Base-by-base conservation (phyloP, 2,329 filamentous ascomycete genomes). In the Claviceps capensis region DNA sequence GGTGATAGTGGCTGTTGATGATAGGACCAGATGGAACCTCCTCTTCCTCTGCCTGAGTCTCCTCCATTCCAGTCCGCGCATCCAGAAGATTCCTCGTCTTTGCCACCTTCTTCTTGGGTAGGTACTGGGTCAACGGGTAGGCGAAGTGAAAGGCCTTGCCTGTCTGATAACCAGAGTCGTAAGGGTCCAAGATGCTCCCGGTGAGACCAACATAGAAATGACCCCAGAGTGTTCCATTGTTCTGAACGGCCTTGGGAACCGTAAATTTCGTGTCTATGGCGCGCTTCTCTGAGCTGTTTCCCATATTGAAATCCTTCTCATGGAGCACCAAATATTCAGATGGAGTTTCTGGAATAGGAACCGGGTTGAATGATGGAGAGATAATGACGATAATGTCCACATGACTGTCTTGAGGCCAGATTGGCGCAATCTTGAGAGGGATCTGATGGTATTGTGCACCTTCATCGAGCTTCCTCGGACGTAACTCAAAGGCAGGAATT, bases 201-300 rank as follows among this genome's bases (percentile, higher is more conserved):
- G 82, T 72, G 57, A 95, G 79, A 11, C 82, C 88, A 55, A 97
- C 73, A 61, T 89, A 95, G 68, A 97, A 94, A 67, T 98, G 93
- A 2, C 87, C 91, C 82, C 88, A 96, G 9, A 98, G 77, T 1
- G 91, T 96, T 37, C 88, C 89, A 65, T 97, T 97, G 59, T 89
- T 78, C 73, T 96, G 90, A 0, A 95, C 89, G 43, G 80, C 75
- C 55, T 75, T 74, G 2, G 93, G 91, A 4, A 97, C 82, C 3
- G 75, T 70, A 63, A 98, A 88, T 40, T 75, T 83, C 6, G 86
- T 86, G 59, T 91, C 83, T 53, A 90, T 77, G 51, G 84, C 76
- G 53, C 93, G 81, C 62, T 78, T 83, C 61, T 97, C 89, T 53
- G 81, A 84, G 63, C 76, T 88, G 67, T 94, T 84, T 55, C 86